These are phyloP conservation scores for Boletus rex-veris DNA, from an alignment of 768 basidiomycete species.

Conservation along the genomic window DNA sequence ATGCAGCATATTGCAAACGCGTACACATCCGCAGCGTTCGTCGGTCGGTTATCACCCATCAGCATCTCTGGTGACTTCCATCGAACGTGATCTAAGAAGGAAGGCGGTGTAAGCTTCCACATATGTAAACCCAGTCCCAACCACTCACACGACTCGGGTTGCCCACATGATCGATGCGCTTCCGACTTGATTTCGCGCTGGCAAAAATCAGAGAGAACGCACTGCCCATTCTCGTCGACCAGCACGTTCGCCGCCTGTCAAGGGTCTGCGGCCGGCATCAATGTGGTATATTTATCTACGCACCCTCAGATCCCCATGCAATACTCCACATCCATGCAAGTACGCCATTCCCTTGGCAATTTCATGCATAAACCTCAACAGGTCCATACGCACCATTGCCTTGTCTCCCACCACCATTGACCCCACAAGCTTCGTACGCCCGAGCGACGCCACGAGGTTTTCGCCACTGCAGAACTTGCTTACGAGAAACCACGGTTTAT, in stretches of 20 bases:
- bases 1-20: constrained; percentile 64
- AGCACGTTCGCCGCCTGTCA: constrained; percentile 71
- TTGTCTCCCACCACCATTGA: background rate
- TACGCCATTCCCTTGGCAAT: constrained; percentile 82
- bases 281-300: constrained; percentile 9
- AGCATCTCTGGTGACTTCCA: constrained; percentile 75
- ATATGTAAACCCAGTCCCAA: background rate
- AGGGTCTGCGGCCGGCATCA: background rate
- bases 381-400: constrained; percentile 28
- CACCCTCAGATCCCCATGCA: constrained; percentile 84
- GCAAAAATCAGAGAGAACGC: constrained; percentile 80
- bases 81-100: constrained; percentile 56
- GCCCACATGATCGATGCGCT: constrained; percentile 57
- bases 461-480: constrained; percentile 69
- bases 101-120: background rate
- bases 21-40: constrained; percentile 61
- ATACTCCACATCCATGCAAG: constrained; percentile 60
- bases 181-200: constrained; percentile 79
- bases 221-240: constrained; percentile 61
- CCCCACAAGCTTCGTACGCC: constrained; percentile 20
- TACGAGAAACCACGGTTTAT: constrained; percentile 78
- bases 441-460: constrained; percentile 58
- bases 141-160: constrained; percentile 40
- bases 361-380: constrained; percentile 63
- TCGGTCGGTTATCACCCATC: constrained; percentile 44